phyloP scores from a whole-genome alignment of 2,329 filamentous ascomycete genomes.

The Aspergillus neoniger region DNA sequence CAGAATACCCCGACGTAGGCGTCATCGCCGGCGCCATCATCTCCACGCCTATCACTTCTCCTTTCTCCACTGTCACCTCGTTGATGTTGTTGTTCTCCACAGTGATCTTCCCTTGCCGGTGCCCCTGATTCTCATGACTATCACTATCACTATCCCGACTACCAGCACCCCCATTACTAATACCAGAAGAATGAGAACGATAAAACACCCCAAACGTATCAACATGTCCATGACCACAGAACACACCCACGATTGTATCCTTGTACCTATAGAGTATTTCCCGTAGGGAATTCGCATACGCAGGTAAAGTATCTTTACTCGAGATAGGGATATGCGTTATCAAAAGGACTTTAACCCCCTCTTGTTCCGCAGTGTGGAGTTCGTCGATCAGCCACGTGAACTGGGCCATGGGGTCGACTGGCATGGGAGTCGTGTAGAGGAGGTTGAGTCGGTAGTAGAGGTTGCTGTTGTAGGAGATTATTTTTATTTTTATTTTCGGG shows the following conservation, averaged over 20 bases:
- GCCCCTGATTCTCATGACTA: background rate
- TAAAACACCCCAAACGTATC: constrained; percentile 62
- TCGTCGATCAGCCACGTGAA: constrained; percentile 57
- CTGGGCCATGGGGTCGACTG: constrained; percentile 55
- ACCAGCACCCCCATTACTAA: background rate
- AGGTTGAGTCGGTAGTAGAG: constrained; percentile 62
- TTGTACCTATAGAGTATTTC: constrained; percentile 58
- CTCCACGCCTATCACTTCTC: constrained; percentile 35
- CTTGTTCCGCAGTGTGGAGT: constrained; percentile 55
- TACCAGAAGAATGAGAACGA: constrained; percentile 9
- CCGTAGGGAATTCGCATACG: constrained; percentile 53
- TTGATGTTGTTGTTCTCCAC: no score
- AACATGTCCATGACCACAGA: constrained; percentile 60
- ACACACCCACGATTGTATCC: constrained; percentile 57
- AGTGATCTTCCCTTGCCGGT: no score
- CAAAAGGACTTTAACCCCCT: constrained; percentile 57
- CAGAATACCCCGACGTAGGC: constrained; percentile 57
- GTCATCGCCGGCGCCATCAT: constrained; percentile 59
- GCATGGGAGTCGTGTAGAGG: constrained; percentile 54
- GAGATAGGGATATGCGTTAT: constrained; percentile 61
- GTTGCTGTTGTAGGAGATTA: constrained; percentile 64
- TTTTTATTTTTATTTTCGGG: constrained; percentile 43
- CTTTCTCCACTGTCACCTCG: background rate
- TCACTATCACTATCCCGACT: background rate
- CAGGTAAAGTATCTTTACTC: constrained; percentile 54